These are phyloP conservation scores for Sporothrix curviconia DNA, from an alignment of 2,329 filamentous ascomycete species.

Conservation along the genomic window DNA sequence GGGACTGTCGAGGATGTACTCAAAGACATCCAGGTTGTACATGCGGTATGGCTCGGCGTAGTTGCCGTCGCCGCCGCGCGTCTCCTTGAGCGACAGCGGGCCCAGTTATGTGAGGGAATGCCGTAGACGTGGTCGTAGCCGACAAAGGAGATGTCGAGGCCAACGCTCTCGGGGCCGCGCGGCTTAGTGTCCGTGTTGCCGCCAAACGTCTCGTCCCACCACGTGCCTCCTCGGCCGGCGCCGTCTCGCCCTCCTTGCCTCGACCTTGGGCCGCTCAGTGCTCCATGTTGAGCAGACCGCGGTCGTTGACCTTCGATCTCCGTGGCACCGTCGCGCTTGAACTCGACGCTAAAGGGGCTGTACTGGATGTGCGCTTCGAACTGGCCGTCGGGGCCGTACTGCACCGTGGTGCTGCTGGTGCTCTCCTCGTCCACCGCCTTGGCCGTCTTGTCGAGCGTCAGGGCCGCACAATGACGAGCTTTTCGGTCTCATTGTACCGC, in stretches of 20 bases:
- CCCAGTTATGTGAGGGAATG: constrained; percentile 90
- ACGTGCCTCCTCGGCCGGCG: constrained; percentile 73
- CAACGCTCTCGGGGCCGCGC: constrained; percentile 87
- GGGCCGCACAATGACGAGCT: constrained; percentile 78
- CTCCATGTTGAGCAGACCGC: constrained; percentile 86
- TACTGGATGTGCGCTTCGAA: constrained; percentile 82
- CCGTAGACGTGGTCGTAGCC: constrained; percentile 91
- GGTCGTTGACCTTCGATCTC: constrained; percentile 85
- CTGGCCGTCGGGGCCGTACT: constrained; percentile 68
- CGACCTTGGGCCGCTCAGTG: constrained; percentile 69
- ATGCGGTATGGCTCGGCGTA: constrained; percentile 86
- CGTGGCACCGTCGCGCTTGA: constrained; percentile 71
- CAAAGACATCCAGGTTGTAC: constrained; percentile 96
- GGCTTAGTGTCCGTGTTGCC: constrained; percentile 94
- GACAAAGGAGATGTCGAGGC: constrained; percentile 83
- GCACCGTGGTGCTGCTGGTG: constrained; percentile 63
- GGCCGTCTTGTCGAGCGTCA: constrained; percentile 65
- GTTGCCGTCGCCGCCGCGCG: constrained; percentile 77
- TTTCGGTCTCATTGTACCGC: constrained; percentile 84
- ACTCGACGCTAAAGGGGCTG: constrained; percentile 77
- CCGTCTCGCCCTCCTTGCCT: constrained; percentile 36
- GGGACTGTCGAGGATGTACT: constrained; percentile 92
- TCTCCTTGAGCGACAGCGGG: constrained; percentile 80
- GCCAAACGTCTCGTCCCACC: constrained; percentile 97
- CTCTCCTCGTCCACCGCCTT: constrained; percentile 65